Evolutionary conservation across 2,329 filamentous ascomycete species (phyloP).

Genomic region (Rhexocercosporidium sp.): DNA sequence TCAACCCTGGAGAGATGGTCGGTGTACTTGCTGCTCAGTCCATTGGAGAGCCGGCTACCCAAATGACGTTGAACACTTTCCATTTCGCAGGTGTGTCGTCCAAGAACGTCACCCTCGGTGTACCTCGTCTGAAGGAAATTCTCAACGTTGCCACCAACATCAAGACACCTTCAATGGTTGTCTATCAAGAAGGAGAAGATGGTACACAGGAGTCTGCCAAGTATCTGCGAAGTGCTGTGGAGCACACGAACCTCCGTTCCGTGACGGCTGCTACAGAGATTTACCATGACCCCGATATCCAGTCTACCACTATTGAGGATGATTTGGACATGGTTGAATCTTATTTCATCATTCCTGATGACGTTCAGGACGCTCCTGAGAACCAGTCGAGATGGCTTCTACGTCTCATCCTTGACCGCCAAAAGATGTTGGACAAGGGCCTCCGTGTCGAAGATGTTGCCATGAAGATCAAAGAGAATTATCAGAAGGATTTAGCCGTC

Average conservation of each 20-base stretch:
- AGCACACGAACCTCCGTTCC: conserved; percentile 91
- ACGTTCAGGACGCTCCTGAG: conserved; percentile 63
- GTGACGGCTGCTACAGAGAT: conserved; percentile 94
- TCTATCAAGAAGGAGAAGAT: conserved; percentile 73
- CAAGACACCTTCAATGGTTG: conserved; percentile 97
- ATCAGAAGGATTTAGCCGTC: conserved; percentile 82
- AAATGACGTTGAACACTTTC: conserved; percentile 99
- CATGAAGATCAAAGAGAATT: conserved; percentile 85
- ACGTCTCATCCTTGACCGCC: conserved; percentile 89
- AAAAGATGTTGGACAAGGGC: conserved; percentile 94
- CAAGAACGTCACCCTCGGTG: conserved; percentile 99
- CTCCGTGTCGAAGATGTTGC: conserved; percentile 92
- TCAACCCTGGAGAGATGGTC: conserved; percentile 97
- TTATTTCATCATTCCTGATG: conserved; percentile 93
- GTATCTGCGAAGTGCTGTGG: conserved; percentile 83
- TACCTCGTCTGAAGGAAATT: conserved; percentile 99
- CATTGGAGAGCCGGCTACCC: conserved; percentile 96
- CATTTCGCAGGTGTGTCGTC: conserved; percentile 99
- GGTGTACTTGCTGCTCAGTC: conserved; percentile 97
- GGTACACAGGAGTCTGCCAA: conserved; percentile 82
- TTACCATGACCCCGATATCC: conserved; percentile 94
- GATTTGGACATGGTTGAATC: conserved; percentile 96
- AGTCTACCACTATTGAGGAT: conserved; percentile 81
- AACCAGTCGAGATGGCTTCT: conserved; percentile 94
- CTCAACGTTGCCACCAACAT: conserved; percentile 97